Conservation (phyloP, 192 early-diverging fungal genomes). For the Phlyctochytrium planicorne region DNA sequence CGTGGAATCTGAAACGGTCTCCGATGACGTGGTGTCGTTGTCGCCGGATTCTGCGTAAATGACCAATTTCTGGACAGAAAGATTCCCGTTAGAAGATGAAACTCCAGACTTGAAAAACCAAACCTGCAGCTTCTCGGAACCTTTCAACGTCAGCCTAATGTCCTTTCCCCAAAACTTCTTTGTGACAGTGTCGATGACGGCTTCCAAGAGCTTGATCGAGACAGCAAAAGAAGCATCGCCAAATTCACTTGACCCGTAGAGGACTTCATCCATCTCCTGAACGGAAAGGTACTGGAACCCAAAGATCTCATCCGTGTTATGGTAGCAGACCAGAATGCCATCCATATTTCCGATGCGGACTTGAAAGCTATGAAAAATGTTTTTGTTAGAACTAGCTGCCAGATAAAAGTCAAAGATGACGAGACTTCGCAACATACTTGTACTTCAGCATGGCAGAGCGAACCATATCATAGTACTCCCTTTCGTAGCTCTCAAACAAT, state of each 20-base stretch:
- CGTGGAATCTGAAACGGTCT: too few species aligned
- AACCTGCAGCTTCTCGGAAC: neutral
- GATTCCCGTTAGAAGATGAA: too few species aligned
- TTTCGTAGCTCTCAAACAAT: conserved; percentile 76
- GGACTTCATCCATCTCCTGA: conserved; percentile 74
- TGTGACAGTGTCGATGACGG: conserved; percentile 55
- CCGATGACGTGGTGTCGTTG: too few species aligned
- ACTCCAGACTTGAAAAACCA: too few species aligned
- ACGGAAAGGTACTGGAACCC: conserved; percentile 91
- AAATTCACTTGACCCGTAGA: conserved; percentile 70
- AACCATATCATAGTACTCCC: conserved; percentile 93
- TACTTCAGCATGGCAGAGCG: conserved; percentile 89
- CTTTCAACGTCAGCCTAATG: conserved; percentile 11
- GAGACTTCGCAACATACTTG: conserved; percentile 50
- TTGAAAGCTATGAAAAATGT: conserved; percentile 69
- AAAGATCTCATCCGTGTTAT: conserved; percentile 88
- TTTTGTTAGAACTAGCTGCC: conserved; percentile 2
- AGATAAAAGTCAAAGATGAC: too few species aligned
- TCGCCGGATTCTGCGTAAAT: too few species aligned
- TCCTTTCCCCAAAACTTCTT: conserved; percentile 5
- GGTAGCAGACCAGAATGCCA: conserved; percentile 89
- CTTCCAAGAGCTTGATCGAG: conserved; percentile 60
- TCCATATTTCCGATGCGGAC: conserved; percentile 94
- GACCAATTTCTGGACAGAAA: too few species aligned
- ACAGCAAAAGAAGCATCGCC: conserved; percentile 72